phyloP scores from a whole-genome alignment of 2,329 filamentous ascomycete species.

The Arthrobotrys pseudoclavata region DNA sequence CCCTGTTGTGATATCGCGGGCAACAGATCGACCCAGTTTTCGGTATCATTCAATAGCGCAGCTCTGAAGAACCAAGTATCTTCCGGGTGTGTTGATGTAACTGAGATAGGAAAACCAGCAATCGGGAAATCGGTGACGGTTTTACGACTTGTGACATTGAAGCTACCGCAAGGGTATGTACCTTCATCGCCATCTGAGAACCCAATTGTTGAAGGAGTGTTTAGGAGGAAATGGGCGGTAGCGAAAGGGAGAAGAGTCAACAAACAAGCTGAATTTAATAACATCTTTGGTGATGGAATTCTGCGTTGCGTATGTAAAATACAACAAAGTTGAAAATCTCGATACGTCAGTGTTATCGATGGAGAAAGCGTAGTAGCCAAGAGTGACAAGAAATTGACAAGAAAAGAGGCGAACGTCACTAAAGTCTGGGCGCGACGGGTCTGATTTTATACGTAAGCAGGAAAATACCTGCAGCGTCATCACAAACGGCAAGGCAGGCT shows the following conservation, averaged over 20 bases:
- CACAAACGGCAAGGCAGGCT: too few species aligned
- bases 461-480: neutral
- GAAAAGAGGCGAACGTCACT: conserved; percentile 19
- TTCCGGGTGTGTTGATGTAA: conserved; percentile 53
- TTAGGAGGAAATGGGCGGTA: conserved; percentile 44
- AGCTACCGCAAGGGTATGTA: conserved; percentile 50
- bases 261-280: conserved; percentile 20
- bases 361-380: conserved; percentile 7
- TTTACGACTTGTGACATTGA: conserved; percentile 29
- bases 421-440: conserved; percentile 12
- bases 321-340: neutral
- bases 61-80: conserved; percentile 50
- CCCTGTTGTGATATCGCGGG: conserved; percentile 33
- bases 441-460: conserved; percentile 28
- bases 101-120: conserved; percentile 39
- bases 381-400: conserved; percentile 30
- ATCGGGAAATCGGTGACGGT: conserved; percentile 46
- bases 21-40: conserved; percentile 43
- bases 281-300: conserved; percentile 37
- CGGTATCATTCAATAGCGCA: conserved; percentile 43
- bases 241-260: conserved; percentile 26
- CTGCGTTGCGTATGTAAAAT: conserved; percentile 10
- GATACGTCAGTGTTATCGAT: neutral
- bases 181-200: conserved; percentile 47
- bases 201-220: conserved; percentile 45